These are phyloP conservation scores for Orbilia oligospora DNA, from an alignment of 2,329 filamentous ascomycete genomes.

Conservation along the genomic window DNA sequence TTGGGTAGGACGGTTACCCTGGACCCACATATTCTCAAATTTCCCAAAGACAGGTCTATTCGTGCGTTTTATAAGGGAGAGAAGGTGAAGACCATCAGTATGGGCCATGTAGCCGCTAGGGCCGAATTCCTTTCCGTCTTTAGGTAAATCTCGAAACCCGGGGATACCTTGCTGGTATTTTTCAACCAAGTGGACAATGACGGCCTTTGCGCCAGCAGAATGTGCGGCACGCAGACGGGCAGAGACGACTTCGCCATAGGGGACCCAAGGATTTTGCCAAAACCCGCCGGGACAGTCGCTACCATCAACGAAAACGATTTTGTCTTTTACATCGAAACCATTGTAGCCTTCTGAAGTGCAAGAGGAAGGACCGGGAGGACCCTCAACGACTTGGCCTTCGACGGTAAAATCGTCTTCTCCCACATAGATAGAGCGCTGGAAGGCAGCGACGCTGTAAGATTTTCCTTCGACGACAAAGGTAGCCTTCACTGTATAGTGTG, in stretches of 20 bases:
- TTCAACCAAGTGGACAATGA: constrained; percentile 67
- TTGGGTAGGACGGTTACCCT: constrained; percentile 63
- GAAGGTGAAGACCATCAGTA: constrained; percentile 68
- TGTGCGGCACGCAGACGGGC: constrained; percentile 67
- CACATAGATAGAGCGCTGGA: constrained; percentile 68
- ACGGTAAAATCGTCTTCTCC: constrained; percentile 65
- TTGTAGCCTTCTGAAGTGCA: constrained; percentile 67
- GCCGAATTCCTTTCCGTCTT: constrained; percentile 61
- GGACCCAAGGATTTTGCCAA: constrained; percentile 65
- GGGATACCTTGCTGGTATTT: constrained; percentile 64
- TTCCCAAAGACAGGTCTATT: constrained; percentile 67
- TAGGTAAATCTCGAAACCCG: not conserved
- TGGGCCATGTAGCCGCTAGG: constrained; percentile 68
- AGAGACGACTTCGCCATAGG: constrained; percentile 66
- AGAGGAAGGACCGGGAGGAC: constrained; percentile 67
- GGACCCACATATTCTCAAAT: constrained; percentile 68
- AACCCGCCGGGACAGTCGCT: constrained; percentile 66
- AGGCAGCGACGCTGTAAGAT: constrained; percentile 59
- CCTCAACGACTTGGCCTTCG: constrained; percentile 67
- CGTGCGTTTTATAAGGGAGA: constrained; percentile 66
- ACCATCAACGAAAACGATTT: constrained; percentile 68
- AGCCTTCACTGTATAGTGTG: constrained; percentile 68
- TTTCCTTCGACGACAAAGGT: constrained; percentile 64
- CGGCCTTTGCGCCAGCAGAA: constrained; percentile 67
- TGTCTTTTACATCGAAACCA: constrained; percentile 67